Percentiles rank a stretch among this genome's conserved stretches.
Evolutionary conservation across 306 rosid genomes (phyloP).

Genomic region (Rosa multiflora): DNA sequence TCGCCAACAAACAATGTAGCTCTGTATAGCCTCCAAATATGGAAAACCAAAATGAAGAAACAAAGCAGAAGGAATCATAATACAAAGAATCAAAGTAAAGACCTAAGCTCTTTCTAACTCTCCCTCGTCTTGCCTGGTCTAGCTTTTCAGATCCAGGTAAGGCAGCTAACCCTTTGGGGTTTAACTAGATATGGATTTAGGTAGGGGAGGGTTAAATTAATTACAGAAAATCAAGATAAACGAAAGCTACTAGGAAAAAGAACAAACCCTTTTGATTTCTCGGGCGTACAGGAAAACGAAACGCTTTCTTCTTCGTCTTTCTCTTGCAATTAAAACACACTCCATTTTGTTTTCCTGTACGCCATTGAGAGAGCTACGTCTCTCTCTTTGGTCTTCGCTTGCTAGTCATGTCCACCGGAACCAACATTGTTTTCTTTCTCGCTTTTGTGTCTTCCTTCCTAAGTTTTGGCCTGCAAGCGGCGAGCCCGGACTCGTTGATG

Average conservation of each 20-base stretch:
- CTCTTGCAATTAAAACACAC: not conserved
- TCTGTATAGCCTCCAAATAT: slow-evolving; percentile 21
- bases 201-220: slow-evolving; percentile 4
- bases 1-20: slow-evolving; percentile 4
- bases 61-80: slow-evolving; percentile 19
- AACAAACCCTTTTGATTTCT: slow-evolving; percentile 3
- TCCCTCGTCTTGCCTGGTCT: slow-evolving; percentile 38
- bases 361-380: slow-evolving; percentile 30
- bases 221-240: not conserved
- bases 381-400: not conserved
- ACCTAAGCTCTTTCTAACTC: not conserved
- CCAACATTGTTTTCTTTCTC: slow-evolving; percentile 19
- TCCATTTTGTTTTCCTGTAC: slow-evolving; percentile 50
- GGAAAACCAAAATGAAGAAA: slow-evolving; percentile 21
- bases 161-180: slow-evolving; percentile 22
- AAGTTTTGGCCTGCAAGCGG: slow-evolving; percentile 2
- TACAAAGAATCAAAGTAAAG: slow-evolving; percentile 6
- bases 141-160: slow-evolving; percentile 36
- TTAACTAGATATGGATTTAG: slow-evolving; percentile 32
- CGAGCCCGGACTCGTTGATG: slow-evolving; percentile 19
- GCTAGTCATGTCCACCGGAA: slow-evolving; percentile 33
- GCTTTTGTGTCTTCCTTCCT: slow-evolving; percentile 11
- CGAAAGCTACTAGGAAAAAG: not conserved
- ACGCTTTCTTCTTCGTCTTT: not conserved
- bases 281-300: slow-evolving; percentile 49